These are phyloP conservation scores for Rubus idaeus DNA, from an alignment of 306 rosid genomes.

Conservation along the genomic window DNA sequence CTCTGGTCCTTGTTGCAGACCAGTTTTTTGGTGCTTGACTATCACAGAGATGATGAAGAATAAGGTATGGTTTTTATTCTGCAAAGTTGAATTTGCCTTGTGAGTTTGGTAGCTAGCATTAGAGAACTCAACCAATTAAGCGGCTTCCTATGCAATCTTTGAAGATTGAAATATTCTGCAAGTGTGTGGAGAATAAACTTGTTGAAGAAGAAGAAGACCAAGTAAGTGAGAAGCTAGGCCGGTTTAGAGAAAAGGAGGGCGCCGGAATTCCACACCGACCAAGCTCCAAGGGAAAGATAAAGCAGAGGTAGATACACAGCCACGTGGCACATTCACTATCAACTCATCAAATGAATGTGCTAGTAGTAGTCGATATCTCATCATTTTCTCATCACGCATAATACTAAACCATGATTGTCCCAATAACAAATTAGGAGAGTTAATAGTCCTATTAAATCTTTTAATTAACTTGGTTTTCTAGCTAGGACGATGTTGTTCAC, in stretches of 20 bases:
- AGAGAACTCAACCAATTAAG: slow-evolving; percentile 13
- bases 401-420: slow-evolving; percentile 23
- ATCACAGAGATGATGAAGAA: slow-evolving; percentile 3
- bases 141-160: slow-evolving; percentile 14
- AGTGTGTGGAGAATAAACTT: slow-evolving; percentile 3
- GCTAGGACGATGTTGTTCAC: background rate
- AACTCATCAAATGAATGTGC: slow-evolving; percentile 38
- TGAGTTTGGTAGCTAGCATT: slow-evolving; percentile 10
- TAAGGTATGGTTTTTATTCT: background rate
- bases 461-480: too few species aligned
- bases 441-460: background rate
- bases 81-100: background rate
- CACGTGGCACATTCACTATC: slow-evolving; percentile 64
- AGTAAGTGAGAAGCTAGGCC: slow-evolving; percentile 11
- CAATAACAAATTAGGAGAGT: background rate
- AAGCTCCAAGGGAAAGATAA: slow-evolving; percentile 64
- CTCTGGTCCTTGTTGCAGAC: slow-evolving; percentile 10
- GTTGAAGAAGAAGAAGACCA: slow-evolving; percentile 33
- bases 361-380: slow-evolving; percentile 21
- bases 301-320: slow-evolving; percentile 56
- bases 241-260: slow-evolving; percentile 57
- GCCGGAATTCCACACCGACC: slow-evolving; percentile 91
- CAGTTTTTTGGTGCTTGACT: background rate
- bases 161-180: slow-evolving; percentile 20
- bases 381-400: slow-evolving; percentile 29